Base-by-base conservation (phyloP, 2,329 filamentous ascomycete species). In the Pseudomassariella vexata region DNA sequence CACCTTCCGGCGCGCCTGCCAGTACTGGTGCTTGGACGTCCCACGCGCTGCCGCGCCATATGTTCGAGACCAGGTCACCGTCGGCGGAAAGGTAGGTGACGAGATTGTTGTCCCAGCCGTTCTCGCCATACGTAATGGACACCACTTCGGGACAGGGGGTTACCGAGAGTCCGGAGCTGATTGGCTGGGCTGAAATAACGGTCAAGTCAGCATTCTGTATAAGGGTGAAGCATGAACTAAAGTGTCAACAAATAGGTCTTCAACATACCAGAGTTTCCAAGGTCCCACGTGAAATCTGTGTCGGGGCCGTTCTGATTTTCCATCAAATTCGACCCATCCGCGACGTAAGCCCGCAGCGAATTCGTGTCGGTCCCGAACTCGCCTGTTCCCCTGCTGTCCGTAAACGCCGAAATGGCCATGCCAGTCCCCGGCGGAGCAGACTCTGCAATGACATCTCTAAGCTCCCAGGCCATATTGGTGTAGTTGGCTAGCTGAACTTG, bases 51-150 rank as follows among this genome's bases (percentile, higher is more conserved):
- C 37, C 34, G 14, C 28, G 30, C 24, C 23, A 41, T 6, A 36
- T 30, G 14, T 30, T 27, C 9, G 30, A 30, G 21, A 28, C 34
- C 18, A 39, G 22, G n/a, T 9, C 4, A 19, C 39, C 39, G 15
- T 33, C 32, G 9, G 35, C 28, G 19, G 34, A 31, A 16, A 41
- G 19, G 14, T 22, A 39, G 1, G 27, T 15, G 19, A 41, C 31
- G 14, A 41, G 23, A 17, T 35, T 41, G 31, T 41, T 41, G 23
- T 23, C 32, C 39, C 37, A 39, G 8, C 39, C 39, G 31, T 34
- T 36, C 18, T 16, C 21, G 10, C 34, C 37, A 12, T 27, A 41
- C 5, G 39, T 39, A 11, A 37, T 17, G 19, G 36, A 39, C 14
- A 37, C 39, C 20, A 41, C 24, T 30, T 39, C 31, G 3, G 37